Conservation (phyloP, 2,329 filamentous ascomycete species). For the Trichoderma pleuroti region DNA sequence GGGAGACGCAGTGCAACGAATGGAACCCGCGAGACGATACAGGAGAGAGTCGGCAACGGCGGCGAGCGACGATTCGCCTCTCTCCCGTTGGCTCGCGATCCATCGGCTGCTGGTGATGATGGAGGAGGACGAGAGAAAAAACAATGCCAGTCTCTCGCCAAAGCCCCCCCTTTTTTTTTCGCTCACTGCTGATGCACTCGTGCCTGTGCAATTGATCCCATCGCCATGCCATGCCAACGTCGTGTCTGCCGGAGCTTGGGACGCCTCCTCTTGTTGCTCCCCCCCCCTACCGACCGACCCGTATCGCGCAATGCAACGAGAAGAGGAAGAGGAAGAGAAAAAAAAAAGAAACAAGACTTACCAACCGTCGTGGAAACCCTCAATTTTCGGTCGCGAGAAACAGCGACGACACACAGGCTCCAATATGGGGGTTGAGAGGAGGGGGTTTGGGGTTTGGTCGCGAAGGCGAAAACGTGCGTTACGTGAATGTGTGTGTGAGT, state of each 20-base stretch:
- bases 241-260: not conserved
- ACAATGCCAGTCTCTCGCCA: not conserved
- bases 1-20: not conserved
- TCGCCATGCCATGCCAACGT: not conserved
- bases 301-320: not conserved
- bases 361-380: slow-evolving; percentile 12
- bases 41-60: not conserved
- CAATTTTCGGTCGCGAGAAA: slow-evolving; percentile 4
- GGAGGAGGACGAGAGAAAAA: not conserved
- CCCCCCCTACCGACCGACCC: not conserved
- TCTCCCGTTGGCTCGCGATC: not conserved
- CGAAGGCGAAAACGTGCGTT: slow-evolving; percentile 15
- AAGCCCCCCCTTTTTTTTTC: slow-evolving; percentile 5
- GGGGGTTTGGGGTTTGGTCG: slow-evolving; percentile 10
- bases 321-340: not conserved
- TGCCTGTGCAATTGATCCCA: slow-evolving; percentile 4
- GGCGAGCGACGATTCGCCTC: not conserved
- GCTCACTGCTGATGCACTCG: not conserved
- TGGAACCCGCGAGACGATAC: not conserved
- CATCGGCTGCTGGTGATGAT: not conserved
- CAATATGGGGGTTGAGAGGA: slow-evolving; percentile 6
- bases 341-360: not conserved
- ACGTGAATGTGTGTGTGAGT: slow-evolving; percentile 7
- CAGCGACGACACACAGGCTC: slow-evolving; percentile 16
- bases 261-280: not conserved